phyloP scores from a whole-genome alignment of 176 grass and related monocot genomes.

The Carex myosuroides region DNA sequence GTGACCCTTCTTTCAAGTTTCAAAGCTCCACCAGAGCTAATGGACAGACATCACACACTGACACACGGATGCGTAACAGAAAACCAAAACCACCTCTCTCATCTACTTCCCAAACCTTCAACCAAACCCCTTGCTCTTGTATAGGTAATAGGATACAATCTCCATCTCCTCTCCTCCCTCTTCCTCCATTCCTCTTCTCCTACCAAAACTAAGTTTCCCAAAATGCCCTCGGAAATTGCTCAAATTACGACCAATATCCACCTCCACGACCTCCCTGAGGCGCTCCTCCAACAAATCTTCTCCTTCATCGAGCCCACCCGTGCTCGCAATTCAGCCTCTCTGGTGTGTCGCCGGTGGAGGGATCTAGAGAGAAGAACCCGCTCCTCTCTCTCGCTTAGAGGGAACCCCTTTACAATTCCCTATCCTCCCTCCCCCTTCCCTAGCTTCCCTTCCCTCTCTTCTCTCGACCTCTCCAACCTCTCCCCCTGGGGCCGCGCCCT shows the following conservation, averaged over 20 bases:
- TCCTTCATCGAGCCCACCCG: conserved; percentile 39
- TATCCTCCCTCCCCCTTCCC: conserved; percentile 30
- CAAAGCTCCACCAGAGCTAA: too few relatives aligned
- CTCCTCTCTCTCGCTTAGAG: conserved; percentile 55
- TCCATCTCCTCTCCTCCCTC: background rate
- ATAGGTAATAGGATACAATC: background rate
- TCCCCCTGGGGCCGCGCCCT: conserved; percentile 85
- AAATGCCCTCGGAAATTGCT: background rate
- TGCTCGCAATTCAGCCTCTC: conserved; percentile 43
- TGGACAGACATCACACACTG: too few relatives aligned
- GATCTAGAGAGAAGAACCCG: conserved; percentile 61
- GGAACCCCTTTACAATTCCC: conserved; percentile 35
- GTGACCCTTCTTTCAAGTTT: too few relatives aligned
- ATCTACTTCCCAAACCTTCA: conserved; percentile 4
- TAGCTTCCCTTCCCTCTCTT: conserved; percentile 60
- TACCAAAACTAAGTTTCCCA: conserved; percentile 1
- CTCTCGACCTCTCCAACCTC: conserved; percentile 73
- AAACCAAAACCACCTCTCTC: background rate
- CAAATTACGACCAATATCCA: background rate
- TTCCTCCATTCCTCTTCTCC: background rate
- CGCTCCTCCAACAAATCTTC: conserved; percentile 56
- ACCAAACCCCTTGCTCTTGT: background rate
- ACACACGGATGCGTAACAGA: background rate
- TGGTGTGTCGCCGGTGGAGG: conserved; percentile 41
- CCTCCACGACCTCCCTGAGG: conserved; percentile 74